Conservation (phyloP, 192 early-diverging fungal genomes). For the Podila horticola region DNA sequence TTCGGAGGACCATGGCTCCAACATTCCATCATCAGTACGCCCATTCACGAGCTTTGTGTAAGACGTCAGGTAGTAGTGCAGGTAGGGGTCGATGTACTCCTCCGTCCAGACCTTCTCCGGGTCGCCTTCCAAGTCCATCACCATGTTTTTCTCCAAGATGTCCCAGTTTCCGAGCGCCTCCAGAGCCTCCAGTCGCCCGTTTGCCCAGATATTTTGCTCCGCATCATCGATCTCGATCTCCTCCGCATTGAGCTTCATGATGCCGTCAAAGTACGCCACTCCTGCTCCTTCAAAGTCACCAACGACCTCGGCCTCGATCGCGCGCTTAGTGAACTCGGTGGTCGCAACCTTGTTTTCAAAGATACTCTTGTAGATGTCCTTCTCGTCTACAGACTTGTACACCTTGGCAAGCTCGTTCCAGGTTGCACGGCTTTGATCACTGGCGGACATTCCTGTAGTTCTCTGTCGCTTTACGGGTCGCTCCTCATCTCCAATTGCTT, state of each 20-base stretch:
- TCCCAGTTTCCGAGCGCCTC: constrained; percentile 74
- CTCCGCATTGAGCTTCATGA: constrained; percentile 33
- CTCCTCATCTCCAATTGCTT: constrained; percentile 22
- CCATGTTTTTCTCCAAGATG: constrained; percentile 59
- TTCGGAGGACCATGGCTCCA: constrained; percentile 57
- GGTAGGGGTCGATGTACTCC: constrained; percentile 60
- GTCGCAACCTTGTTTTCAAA: constrained; percentile 68
- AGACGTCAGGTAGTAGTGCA: constrained; percentile 65
- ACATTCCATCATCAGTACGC: constrained; percentile 46
- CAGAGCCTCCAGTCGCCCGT: constrained; percentile 68
- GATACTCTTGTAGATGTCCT: constrained; percentile 72
- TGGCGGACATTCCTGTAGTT: constrained; percentile 8
- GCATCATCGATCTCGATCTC: constrained; percentile 53
- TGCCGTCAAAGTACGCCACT: constrained; percentile 50
- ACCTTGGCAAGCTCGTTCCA: constrained; percentile 73
- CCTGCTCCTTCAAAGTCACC: constrained; percentile 68
- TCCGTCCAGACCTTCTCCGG: constrained; percentile 63
- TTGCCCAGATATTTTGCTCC: constrained; percentile 57
- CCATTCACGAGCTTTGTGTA: constrained; percentile 61
- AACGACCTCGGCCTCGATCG: constrained; percentile 68
- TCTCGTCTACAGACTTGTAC: constrained; percentile 70
- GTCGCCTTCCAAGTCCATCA: constrained; percentile 62
- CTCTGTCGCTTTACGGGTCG: constrained; percentile 43
- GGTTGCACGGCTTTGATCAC: constrained; percentile 30
- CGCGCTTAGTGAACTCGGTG: constrained; percentile 58